phyloP scores from a whole-genome alignment of 495 filamentous ascomycete species.

The Penicillium cinerascens region DNA sequence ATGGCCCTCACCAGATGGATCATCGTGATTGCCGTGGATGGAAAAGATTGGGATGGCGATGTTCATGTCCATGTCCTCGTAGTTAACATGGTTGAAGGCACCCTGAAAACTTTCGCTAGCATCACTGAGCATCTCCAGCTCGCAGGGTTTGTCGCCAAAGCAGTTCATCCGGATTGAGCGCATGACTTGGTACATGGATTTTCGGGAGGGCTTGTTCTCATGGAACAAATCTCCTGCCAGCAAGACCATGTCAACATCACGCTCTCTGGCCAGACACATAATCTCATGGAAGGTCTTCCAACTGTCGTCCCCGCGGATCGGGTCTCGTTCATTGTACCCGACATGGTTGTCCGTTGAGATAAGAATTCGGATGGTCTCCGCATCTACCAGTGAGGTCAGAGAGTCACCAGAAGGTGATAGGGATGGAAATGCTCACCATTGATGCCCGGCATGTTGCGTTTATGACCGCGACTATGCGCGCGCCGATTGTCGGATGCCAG shows the following conservation, averaged over 20 bases:
- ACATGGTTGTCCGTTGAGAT: constrained; percentile 97
- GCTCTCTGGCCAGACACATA: constrained; percentile 82
- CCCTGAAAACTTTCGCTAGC: constrained; percentile 81
- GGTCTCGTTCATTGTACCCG: constrained; percentile 89
- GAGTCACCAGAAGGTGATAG: background rate
- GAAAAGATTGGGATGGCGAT: constrained; percentile 96
- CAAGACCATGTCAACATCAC: constrained; percentile 95
- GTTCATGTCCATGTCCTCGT: constrained; percentile 96
- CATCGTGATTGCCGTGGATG: constrained; percentile 98
- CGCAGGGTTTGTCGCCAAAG: constrained; percentile 89
- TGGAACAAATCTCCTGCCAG: constrained; percentile 95
- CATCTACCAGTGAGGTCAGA: constrained; percentile 41
- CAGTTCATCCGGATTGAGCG: constrained; percentile 88
- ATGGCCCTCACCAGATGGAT: constrained; percentile 90
- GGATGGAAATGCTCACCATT: constrained; percentile 8
- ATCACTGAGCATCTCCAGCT: constrained; percentile 93
- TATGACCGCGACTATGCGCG: background rate
- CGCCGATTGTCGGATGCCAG: background rate
- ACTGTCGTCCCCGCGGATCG: constrained; percentile 91
- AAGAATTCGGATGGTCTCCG: constrained; percentile 92
- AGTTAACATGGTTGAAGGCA: constrained; percentile 90
- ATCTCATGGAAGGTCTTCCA: constrained; percentile 96
- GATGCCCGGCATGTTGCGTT: constrained; percentile 23
- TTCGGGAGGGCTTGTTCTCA: constrained; percentile 96
- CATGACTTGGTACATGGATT: constrained; percentile 97